A percentile compares a stretch with the other conserved stretches of the same genome.
These are phyloP conservation scores for Penicillium sp. DNA, from an alignment of 2,329 filamentous ascomycete species.

Conservation along the genomic window DNA sequence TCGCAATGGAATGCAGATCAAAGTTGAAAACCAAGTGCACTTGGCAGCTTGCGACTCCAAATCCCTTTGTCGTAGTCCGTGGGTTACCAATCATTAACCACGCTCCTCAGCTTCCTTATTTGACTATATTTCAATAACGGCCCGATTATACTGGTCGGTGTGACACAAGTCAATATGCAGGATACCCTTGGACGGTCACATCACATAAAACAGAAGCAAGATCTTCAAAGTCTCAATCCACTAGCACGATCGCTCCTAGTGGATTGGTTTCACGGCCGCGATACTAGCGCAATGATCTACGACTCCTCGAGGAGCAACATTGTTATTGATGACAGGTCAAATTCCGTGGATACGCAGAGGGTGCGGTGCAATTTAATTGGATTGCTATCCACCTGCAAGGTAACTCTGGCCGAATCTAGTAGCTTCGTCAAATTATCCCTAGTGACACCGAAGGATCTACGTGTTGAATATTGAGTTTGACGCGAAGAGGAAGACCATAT, in stretches of 20 bases:
- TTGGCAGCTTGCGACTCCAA: neutral
- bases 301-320: neutral
- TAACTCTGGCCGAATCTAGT: neutral
- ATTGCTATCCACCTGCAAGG: neutral
- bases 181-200: neutral
- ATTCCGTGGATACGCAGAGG: slow-evolving; percentile 6
- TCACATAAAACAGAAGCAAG: neutral
- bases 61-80: neutral
- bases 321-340: slow-evolving; percentile 1
- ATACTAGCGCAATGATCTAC: neutral
- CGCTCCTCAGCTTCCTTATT: neutral
- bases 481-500: neutral
- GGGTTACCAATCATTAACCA: neutral
- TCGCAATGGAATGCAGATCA: slow-evolving; percentile 25
- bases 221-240: neutral
- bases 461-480: neutral
- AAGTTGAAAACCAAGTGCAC: neutral
- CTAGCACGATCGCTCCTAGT: neutral
- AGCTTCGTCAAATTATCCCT: neutral
- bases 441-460: neutral
- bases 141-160: neutral
- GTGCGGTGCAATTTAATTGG: neutral
- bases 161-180: neutral
- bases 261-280: neutral
- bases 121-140: neutral